These are phyloP conservation scores for Mollisia scopiformis DNA, from an alignment of 2,329 filamentous ascomycete genomes.

Conservation along the genomic window DNA sequence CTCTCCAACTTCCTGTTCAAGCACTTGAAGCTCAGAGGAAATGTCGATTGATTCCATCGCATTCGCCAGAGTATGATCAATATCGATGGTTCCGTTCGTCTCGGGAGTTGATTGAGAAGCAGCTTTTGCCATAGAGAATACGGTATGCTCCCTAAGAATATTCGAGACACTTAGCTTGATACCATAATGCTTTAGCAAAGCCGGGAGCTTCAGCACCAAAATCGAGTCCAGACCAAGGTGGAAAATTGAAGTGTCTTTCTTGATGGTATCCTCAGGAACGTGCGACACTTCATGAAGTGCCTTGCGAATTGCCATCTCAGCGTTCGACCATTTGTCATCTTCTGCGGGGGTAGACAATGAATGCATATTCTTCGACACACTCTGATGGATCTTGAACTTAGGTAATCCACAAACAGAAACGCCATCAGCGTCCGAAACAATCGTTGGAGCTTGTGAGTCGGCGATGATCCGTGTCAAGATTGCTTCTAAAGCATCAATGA, in stretches of 20 bases:
- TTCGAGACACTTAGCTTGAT: slow-evolving; percentile 70
- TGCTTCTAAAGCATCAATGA: slow-evolving; percentile 63
- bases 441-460: slow-evolving; percentile 49
- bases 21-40: slow-evolving; percentile 39
- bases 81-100: slow-evolving; percentile 39
- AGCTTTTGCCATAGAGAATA: slow-evolving; percentile 62
- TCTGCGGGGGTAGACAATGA: neutral
- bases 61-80: slow-evolving; percentile 42
- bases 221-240: slow-evolving; percentile 91
- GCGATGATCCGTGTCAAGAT: slow-evolving; percentile 60
- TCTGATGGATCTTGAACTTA: slow-evolving; percentile 38
- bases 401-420: slow-evolving; percentile 70
- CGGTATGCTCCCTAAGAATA: slow-evolving; percentile 67
- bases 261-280: slow-evolving; percentile 59
- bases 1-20: slow-evolving; percentile 45
- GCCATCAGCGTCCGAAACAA: slow-evolving; percentile 53
- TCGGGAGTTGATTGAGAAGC: slow-evolving; percentile 34
- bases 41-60: slow-evolving; percentile 45
- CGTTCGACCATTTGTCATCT: slow-evolving; percentile 38
- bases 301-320: slow-evolving; percentile 44
- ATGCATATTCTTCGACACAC: neutral
- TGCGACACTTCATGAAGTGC: slow-evolving; percentile 62
- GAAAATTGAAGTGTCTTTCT: slow-evolving; percentile 69
- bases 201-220: slow-evolving; percentile 81
- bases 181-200: slow-evolving; percentile 66